A percentile compares a stretch with the other conserved stretches of the same genome.
These are phyloP conservation scores for Taphrina betulina DNA, from an alignment of 1,139 yeast genomes.

Conservation along the genomic window DNA sequence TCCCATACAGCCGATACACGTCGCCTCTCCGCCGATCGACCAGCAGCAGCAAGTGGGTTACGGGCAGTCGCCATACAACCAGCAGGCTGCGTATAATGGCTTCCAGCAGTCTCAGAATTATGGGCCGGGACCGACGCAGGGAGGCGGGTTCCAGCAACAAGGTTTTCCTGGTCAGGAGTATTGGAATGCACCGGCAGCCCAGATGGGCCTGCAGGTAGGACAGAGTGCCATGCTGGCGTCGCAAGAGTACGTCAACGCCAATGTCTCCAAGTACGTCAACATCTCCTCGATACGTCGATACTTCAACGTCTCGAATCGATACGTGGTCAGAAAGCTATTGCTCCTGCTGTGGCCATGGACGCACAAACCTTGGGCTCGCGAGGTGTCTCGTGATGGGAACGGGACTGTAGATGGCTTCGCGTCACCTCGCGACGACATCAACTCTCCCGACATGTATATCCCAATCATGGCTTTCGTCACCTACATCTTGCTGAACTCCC, in stretches of 20 bases:
- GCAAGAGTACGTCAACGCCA: slow-evolving; percentile 72
- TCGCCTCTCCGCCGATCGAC: slow-evolving; percentile 43
- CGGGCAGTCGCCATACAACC: slow-evolving; percentile 33
- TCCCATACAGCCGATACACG: slow-evolving; percentile 47
- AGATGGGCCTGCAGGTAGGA: slow-evolving; percentile 86
- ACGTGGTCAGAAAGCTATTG: slow-evolving; percentile 70
- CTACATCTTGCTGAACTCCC: slow-evolving; percentile 79
- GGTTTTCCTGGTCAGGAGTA: slow-evolving; percentile 44
- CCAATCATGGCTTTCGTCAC: slow-evolving; percentile 93
- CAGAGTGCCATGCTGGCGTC: slow-evolving; percentile 70
- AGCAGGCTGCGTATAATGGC: slow-evolving; percentile 35
- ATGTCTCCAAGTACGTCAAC: slow-evolving; percentile 50
- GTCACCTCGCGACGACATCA: slow-evolving; percentile 76
- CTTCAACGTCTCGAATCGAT: slow-evolving; percentile 87
- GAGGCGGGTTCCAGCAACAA: slow-evolving; percentile 32
- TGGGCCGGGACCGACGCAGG: slow-evolving; percentile 19
- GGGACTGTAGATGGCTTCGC: slow-evolving; percentile 55
- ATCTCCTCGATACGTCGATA: slow-evolving; percentile 64
- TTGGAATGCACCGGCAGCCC: slow-evolving; percentile 75
- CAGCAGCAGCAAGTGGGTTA: slow-evolving; percentile 34
- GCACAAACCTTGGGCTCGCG: slow-evolving; percentile 68
- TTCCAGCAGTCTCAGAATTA: slow-evolving; percentile 11
- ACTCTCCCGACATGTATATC: slow-evolving; percentile 94
- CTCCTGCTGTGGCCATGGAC: slow-evolving; percentile 83
- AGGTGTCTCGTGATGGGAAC: slow-evolving; percentile 35